Conservation (phyloP, 257 asterid genomes). For the Sherardia arvensis region DNA sequence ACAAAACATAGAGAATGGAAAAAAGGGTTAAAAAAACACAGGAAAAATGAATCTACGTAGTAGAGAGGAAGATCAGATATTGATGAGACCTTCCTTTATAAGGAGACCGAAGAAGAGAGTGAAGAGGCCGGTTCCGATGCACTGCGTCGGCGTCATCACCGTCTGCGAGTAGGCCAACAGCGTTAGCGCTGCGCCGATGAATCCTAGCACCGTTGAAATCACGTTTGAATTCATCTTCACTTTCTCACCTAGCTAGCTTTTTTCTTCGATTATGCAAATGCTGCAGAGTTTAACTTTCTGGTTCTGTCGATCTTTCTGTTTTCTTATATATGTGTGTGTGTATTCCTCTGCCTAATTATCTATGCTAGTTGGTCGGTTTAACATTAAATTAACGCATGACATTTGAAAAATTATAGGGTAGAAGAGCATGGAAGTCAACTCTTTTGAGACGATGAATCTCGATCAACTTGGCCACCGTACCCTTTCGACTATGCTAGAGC, state of each 20-base stretch:
- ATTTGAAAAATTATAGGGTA: no score
- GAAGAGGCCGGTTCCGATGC: conserved; percentile 52
- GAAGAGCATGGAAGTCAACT: conserved; percentile 11
- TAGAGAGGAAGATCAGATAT: conserved; percentile 19
- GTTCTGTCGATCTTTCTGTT: no score
- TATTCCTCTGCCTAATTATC: no score
- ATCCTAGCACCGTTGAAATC: conserved; percentile 49
- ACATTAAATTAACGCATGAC: background rate
- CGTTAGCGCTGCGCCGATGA: conserved; percentile 57
- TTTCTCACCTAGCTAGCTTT: no score
- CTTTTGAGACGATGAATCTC: conserved; percentile 9
- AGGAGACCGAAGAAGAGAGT: conserved; percentile 79
- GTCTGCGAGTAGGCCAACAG: conserved; percentile 84
- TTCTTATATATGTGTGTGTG: no score
- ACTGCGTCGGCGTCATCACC: conserved; percentile 50
- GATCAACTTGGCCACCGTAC: background rate
- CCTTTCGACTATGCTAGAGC: background rate
- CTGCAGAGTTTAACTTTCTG: background rate
- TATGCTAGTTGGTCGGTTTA: background rate
- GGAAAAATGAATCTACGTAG: background rate
- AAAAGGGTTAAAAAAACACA: background rate
- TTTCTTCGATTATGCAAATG: background rate
- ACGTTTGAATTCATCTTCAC: conserved; percentile 55
- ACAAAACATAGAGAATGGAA: background rate
- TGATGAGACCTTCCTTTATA: conserved; percentile 75